Base-by-base conservation (phyloP, 306 rosid genomes). In the Sindora glabra region DNA sequence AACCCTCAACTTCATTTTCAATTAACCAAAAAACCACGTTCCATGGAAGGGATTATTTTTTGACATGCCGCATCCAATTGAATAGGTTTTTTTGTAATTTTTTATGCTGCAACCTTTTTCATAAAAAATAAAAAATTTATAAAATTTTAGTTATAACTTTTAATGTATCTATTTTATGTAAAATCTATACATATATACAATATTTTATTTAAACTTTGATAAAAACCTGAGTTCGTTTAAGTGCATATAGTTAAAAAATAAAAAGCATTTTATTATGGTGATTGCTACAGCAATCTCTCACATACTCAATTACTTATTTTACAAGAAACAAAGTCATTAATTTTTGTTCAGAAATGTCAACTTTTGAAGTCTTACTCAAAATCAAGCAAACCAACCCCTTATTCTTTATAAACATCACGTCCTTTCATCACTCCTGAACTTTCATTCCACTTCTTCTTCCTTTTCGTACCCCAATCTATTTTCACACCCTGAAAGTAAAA, bases 391-490 rank as follows among this genome's bases (percentile, higher is more conserved):
- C 39, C 56, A 62, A 25, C 65, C 26, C 30, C n/a, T 3, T 38
- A 39, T 8, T 54, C 64, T 46, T 57, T 79, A 81, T 84, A 84
- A 39, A 78, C 78, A 73, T 64, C 53, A 23, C 17, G n/a, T 29
- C 49, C 53, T 44, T 48, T 5, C 3, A 15, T 34, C 22, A 70
- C 64, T 60, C 67, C 48, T 2, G 67, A 34, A 41, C 73, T 74
- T 84, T 46, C 72, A 77, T 41, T 74, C 65, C 57, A 54, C 16
- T 24, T 27, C 64, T 25, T 29, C 34, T 50, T 27, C 26, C 39
- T 44, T 17, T 34, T 24, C 51, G 44, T 19, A 44, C 36, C 15
- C 14, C 37, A 14, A 23, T 18, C 56, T 45, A 13, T 13, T 67
- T 48, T 16, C 61, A 64, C 24, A 25, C 66, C 40, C 56, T 42